Evolutionary conservation across 345 rosid genomes (phyloP), one percentile per base, ranked within the genome.

Genomic region (Eucalyptus caleyi): DNA sequence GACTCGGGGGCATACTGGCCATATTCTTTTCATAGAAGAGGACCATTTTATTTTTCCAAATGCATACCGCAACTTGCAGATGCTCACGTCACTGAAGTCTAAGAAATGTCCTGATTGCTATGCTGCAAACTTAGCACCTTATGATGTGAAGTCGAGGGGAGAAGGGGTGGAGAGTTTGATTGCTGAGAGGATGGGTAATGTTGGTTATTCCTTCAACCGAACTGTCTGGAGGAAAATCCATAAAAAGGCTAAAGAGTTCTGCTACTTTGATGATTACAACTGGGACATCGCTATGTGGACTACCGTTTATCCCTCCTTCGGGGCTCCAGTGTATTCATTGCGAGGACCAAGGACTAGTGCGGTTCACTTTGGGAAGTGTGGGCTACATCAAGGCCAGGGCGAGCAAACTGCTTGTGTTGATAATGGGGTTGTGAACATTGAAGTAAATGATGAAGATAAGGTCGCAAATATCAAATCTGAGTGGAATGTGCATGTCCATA

Each of bases 231-330:
- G 95, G 92, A 95, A 89, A 88, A 97, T 98, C 91, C 99, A 96
- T 87, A 86, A 67, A 81, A 97, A 94, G 92, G 97, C 98, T 16
- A 96, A 51, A 86, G 98, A 94, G 87, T 98, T 98, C 93, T 98
- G 99, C 92, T 96, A 89, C 92, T 97, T 96, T 88, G 99, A 98
- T 77, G 99, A 98, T 90, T 96, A 98, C 91, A 98, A 98, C 87
- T 98, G 99, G 99, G 99, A 98, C 92, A 98, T 97, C 92, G 96
- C 99, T 2, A 97, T 98, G 99, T 98, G 99, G 99, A 95, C 97
- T 37, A 96, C 98, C 0, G 99, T 98, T 88, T 98, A 95, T 91
- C 99, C 99, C 3, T 98, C 98, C 5, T 97, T 98, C 67, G 98
- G 99, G 9, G 90, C 92, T 50, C 99, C 98, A 34, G 99, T 97